Evolutionary conservation across 805 yeast genomes (phyloP).

Genomic region (Sugiyamaella marilandica): DNA sequence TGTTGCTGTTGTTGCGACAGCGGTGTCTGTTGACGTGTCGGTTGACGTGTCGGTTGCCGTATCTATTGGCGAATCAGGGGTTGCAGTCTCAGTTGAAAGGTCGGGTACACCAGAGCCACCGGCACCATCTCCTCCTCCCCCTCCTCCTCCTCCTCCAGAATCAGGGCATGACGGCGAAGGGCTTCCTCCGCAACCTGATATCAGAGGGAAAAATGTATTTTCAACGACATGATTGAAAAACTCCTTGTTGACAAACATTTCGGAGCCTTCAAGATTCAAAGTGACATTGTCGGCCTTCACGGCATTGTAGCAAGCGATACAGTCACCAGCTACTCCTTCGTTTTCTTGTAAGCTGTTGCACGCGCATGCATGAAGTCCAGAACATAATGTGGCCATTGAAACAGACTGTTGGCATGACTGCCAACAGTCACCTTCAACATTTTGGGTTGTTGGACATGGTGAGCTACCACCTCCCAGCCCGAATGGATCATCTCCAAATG

Average conservation of each 20-base stretch:
- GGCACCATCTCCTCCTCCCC: constrained; percentile 3
- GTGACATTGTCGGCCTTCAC: constrained; percentile 8
- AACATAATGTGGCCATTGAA: constrained; percentile 9
- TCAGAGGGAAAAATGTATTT: constrained; percentile 19
- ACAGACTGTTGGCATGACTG: constrained; percentile 17
- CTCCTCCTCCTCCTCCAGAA: constrained; percentile 6
- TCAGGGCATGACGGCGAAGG: constrained; percentile 7
- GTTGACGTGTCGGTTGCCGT: not conserved
- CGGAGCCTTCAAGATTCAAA: constrained; percentile 16
- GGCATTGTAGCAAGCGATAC: constrained; percentile 19
- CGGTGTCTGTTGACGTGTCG: not conserved
- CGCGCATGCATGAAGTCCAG: constrained; percentile 14
- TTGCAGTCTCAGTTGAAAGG: not conserved
- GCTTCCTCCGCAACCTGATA: constrained; percentile 16
- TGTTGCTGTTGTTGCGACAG: not conserved
- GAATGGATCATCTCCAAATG: constrained; percentile 3
- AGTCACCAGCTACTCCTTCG: constrained; percentile 14
- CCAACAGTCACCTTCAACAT: constrained; percentile 15
- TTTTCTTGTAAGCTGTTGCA: constrained; percentile 12
- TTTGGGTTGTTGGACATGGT: not conserved
- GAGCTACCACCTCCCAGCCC: constrained; percentile 8
- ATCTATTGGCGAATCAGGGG: not conserved
- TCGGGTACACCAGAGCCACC: not conserved
- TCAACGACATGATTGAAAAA: constrained; percentile 20
- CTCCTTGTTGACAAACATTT: constrained; percentile 13